phyloP scores from a whole-genome alignment of 352 stramenopile genomes.

The Globisporangium splendens region DNA sequence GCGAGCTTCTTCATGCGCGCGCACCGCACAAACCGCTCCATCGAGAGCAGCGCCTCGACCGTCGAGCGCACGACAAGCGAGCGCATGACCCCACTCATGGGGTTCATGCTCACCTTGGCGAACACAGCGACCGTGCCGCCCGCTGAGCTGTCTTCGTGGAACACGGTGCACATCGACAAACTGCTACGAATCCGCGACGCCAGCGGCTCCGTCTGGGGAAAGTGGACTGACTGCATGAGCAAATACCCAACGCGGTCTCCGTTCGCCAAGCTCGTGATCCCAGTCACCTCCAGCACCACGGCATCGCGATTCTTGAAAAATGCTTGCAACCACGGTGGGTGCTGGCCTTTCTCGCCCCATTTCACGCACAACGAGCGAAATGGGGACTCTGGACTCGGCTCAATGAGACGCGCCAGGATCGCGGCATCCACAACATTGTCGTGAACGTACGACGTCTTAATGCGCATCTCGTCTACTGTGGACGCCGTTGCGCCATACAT shows the following conservation, averaged over 20 bases:
- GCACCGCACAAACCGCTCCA: too few relatives aligned
- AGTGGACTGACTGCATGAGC: too few relatives aligned
- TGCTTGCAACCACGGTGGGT: neutral
- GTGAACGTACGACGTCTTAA: conserved; percentile 8
- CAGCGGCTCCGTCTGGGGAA: neutral
- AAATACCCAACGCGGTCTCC: too few relatives aligned
- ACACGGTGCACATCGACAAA: neutral
- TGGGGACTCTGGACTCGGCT: neutral
- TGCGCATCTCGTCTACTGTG: conserved; percentile 1
- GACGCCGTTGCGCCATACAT: conserved; percentile 8
- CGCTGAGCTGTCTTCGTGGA: neutral
- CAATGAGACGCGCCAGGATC: neutral
- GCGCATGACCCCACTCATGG: too few relatives aligned
- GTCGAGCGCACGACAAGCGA: too few relatives aligned
- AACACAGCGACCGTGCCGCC: too few relatives aligned
- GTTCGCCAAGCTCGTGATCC: neutral
- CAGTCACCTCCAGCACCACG: conserved; percentile 5
- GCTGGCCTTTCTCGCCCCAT: conserved; percentile 2
- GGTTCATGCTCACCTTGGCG: too few relatives aligned
- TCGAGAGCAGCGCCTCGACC: too few relatives aligned
- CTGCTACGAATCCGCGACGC: neutral
- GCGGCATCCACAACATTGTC: conserved; percentile 4
- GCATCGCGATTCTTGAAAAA: conserved; percentile 5
- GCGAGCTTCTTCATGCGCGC: too few relatives aligned
- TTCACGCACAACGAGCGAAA: neutral